Base-by-base conservation (phyloP, 441 rosid genomes). In the Adansonia madagascariensis region DNA sequence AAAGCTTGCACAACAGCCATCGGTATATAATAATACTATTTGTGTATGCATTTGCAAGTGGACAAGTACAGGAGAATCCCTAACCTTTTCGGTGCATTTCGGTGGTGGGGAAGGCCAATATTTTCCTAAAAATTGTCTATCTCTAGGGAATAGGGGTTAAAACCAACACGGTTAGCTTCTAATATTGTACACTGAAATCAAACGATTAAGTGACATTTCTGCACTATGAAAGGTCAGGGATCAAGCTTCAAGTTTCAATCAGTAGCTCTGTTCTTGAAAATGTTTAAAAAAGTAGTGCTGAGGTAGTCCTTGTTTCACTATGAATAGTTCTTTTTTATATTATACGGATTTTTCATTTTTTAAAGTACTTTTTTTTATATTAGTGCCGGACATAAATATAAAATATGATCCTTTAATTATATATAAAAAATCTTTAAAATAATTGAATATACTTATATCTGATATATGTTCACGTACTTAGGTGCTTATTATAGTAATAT, bases 151-250 rank as follows among this genome's bases (percentile, higher is more conserved):
- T 17, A 18, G 27, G 20, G 12, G 3, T 18, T 43, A 20, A 18
- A 18, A 66, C 53, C 53, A 43, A 10, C 71, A 46, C 71, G 31
- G 53, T 66, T 66, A 17, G 71, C 52, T 66, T 24, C 43, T 69
- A 20, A 10, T 11, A 27, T 11, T 46, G 27, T 44, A 17, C 70
- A 24, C 49, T 27, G n/a, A 50, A 49, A 65, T 61, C 72, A 14
- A 55, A 67, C 53, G 5, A 61, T 24, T 57, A 67, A 44, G 71
- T 70, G 77, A 52, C 69, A 44, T 73, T 70, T 72, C 56, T 52
- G 79, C 82, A 80, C 81, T 46, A 66, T 77, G 81, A 75, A 71
- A 62, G 84, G 84, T 66, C 83, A 74, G 2, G 68, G 18, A 59
- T 74, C 41, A n/a, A 44, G 57, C 49, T 46, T 57, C 66, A 57